Percentiles rank a stretch among this genome's conserved stretches.
Conservation (phyloP, 1,284 basidiomycete genomes). For the Pterula multifida region DNA sequence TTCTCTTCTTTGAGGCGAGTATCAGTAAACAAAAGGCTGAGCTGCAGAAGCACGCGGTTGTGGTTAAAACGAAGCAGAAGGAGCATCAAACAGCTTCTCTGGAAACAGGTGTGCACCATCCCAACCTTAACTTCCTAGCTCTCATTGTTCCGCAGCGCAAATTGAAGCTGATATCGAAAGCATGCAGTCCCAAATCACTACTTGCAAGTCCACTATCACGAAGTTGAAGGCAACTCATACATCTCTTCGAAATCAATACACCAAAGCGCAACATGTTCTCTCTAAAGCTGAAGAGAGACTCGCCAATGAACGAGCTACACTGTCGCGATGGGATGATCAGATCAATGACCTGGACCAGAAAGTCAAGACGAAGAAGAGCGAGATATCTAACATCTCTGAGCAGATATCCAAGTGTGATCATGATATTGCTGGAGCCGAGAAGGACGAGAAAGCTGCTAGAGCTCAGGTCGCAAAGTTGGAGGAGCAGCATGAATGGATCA, state of each 20-base stretch:
- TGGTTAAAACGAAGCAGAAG: conserved; percentile 81
- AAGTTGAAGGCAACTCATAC: conserved; percentile 50
- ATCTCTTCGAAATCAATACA: conserved; percentile 54
- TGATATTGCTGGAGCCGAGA: conserved; percentile 34
- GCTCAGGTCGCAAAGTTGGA: conserved; percentile 53
- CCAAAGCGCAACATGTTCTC: conserved; percentile 20
- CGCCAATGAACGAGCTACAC: conserved; percentile 73
- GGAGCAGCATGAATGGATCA: conserved; percentile 82
- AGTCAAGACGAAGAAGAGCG: conserved; percentile 67
- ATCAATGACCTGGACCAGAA: conserved; percentile 71
- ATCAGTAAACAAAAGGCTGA: conserved; percentile 75
- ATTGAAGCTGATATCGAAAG: conserved; percentile 64
- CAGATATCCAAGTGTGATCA: conserved; percentile 44
- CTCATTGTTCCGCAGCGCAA: conserved; percentile 51
- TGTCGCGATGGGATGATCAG: conserved; percentile 84
- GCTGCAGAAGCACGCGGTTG: conserved; percentile 70
- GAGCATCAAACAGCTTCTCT: conserved; percentile 81
- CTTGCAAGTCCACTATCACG: conserved; percentile 38
- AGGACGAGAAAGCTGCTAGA: conserved; percentile 37
- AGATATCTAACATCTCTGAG: conserved; percentile 55
- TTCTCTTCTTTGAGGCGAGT: conserved; percentile 36
- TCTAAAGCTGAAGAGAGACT: conserved; percentile 64
- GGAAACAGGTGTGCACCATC: conserved; percentile 55
- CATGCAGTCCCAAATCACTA: conserved; percentile 16
- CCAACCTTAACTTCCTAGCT: conserved; percentile 1